Base-by-base conservation (phyloP, 2,329 filamentous ascomycete genomes). In the Penicillium concentricum region DNA sequence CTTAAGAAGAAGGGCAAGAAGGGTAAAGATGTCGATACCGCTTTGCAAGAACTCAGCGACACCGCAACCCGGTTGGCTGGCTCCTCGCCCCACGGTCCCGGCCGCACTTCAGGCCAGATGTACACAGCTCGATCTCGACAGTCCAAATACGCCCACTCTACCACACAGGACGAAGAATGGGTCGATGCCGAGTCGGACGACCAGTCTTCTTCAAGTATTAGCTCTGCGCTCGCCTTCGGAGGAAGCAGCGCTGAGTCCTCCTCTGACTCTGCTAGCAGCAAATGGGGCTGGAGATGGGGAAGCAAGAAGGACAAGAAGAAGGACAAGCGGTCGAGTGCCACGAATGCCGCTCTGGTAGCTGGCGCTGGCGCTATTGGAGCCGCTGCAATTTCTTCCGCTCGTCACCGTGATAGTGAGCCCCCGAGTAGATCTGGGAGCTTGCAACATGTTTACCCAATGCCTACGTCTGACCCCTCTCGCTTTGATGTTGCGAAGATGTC, bases 371-470 rank as follows among this genome's bases (percentile, higher is more conserved):
- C 74, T 13, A 70, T 79, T 18, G 76, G 71, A 41, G 73, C 73
- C 44, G 72, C 72, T n/a, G 77, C 75, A 51, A 72, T 77, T 34
- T 76, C 68, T 51, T 70, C 77, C 47, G 66, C 72, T 41, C 64
- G 69, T 68, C 68, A 61, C 69, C 66, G 72, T 13, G 62, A 66
- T 28, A 67, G 64, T 26, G 56, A 67, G 7, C 60, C 69, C 51
- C 67, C 68, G 24, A 81, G 76, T 60, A 77, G 74, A 62, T 69
- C 71, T 44, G 79, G 71, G 61, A 79, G 76, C 59, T 77, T 80
- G 41, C 68, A 87, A 66, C 81, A 84, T 30, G 83, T 91, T 34
- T 87, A 87, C 63, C 85, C 90, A 8, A 76, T 87, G 32, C 83
- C 87, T 5, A 87, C 87, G 1, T 82, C 82, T 3, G 89, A 92